A percentile compares a stretch with the other conserved stretches of the same genome.
Conservation (phyloP, 176 grass and related monocot genomes). For the Calamus simplicifolius region DNA sequence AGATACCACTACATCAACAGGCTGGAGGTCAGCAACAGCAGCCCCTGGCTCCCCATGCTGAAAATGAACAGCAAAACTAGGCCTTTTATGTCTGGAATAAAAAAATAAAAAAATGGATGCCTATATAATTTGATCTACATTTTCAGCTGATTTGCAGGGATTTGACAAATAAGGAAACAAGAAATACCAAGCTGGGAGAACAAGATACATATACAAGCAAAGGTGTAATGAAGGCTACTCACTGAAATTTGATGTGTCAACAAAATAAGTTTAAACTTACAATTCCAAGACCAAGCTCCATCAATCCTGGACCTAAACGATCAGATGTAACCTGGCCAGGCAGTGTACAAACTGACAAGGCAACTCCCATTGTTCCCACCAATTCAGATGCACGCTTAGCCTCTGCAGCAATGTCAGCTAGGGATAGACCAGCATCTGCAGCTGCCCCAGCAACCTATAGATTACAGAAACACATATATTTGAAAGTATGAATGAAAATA, state of each 20-base stretch:
- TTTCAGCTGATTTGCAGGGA: too few species aligned
- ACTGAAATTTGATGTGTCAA: too few species aligned
- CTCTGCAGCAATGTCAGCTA: conserved; percentile 88
- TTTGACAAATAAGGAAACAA: too few species aligned
- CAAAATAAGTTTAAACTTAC: conserved; percentile 42
- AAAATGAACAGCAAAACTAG: conserved; percentile 9
- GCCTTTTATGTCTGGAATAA: conserved; percentile 1
- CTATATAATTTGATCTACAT: too few species aligned
- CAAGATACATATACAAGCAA: too few species aligned
- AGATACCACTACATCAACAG: conserved; percentile 79
- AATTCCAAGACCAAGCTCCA: conserved; percentile 99
- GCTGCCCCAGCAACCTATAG: conserved; percentile 96
- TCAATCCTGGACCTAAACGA: conserved; percentile 74
- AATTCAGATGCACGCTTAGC: conserved; percentile 84
- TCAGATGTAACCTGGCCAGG: conserved; percentile 95
- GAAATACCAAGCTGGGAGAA: too few species aligned
- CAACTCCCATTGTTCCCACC: conserved; percentile 97
- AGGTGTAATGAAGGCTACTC: too few species aligned
- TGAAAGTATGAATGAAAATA: conserved; percentile 3
- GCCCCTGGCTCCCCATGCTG: conserved; percentile 98
- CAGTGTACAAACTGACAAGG: conserved; percentile 92
- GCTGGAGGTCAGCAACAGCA: conserved; percentile 83
- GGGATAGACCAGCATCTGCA: conserved; percentile 83
- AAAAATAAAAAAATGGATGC: not conserved
- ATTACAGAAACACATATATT: conserved; percentile 7